phyloP scores from a whole-genome alignment of 2,329 filamentous ascomycete species.

The Alternaria gaisen region DNA sequence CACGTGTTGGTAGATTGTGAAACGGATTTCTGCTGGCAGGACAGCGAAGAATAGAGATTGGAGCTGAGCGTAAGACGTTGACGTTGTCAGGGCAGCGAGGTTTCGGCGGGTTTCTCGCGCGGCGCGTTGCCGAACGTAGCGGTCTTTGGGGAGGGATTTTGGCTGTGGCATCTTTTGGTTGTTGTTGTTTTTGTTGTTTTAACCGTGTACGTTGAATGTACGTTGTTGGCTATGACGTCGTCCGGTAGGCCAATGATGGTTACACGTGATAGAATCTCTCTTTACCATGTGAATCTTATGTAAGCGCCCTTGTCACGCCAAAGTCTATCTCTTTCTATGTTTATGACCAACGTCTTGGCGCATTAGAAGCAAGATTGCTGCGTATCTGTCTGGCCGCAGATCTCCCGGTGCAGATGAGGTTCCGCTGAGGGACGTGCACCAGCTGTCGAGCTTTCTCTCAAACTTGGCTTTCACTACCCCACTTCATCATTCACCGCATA shows the following conservation, averaged over 20 bases:
- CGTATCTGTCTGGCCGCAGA: background rate
- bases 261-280: background rate
- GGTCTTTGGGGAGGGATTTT: conserved; percentile 3
- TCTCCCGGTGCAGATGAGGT: background rate
- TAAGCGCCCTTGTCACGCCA: rapidly evolving
- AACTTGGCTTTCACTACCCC: background rate
- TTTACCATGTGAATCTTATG: background rate
- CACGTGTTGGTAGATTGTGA: conserved; percentile 24
- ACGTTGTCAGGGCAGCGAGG: conserved; percentile 27
- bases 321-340: background rate
- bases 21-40: conserved; percentile 38
- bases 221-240: background rate
- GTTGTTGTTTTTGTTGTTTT: background rate
- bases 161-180: conserved; percentile 12
- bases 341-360: background rate
- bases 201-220: background rate
- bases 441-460: background rate
- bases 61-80: conserved; percentile 27
- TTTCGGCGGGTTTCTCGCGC: conserved; percentile 26
- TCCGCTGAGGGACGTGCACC: background rate
- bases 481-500: too few relatives aligned
- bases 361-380: background rate
- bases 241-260: background rate
- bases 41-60: conserved; percentile 34
- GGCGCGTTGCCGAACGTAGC: conserved; percentile 21